Base-by-base conservation (phyloP, 78 protist genomes). In the Planoprotostelium fungivorum region DNA sequence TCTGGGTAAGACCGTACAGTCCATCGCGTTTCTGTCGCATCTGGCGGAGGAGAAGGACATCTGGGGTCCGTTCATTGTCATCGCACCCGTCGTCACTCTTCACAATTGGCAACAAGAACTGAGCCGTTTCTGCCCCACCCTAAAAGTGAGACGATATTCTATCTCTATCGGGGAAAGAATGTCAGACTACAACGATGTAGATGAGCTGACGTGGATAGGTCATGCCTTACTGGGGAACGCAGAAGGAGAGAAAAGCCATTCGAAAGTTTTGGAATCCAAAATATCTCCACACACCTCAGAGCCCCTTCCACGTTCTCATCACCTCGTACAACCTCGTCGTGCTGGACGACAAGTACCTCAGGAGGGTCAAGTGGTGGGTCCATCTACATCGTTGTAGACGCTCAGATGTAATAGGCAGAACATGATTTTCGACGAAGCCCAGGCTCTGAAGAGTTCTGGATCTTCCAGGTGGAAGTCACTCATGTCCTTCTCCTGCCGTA, bases 391-490 rank as follows among this genome's bases (percentile, higher is more conserved):
- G 5, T 35, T 90, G 36, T 29, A 37, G 9, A 36, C 9, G 36
- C 86, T 38, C 10, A 31, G 10, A 29, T n/a, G 29, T 89, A 90
- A 88, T 25, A 96, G 97, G 97, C 97, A 97, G 89, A 95, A 95
- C 88, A 95, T 97, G 96, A 91, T 98, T 31, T 92, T 99, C 37
- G 99, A 99, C 94, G 99, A 99, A 88, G 99, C 99, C 9, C 99
- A 98, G 91, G 97, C 98, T 1, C 93, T 99, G 87, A 98, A 98
- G 93, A 87, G 87, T 63, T 31, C 92, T 0, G 85, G 87, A 25
- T 34, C 86, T 5, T 63, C 89, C 84, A 96, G 98, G 34, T 97
- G 97, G 98, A 92, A 94, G 37, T 88, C 95, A 10, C 86, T 98
- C 38, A 92, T 96, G 89, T 37, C 39, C 0, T 90, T 98, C 90